Conservation (phyloP, 1,139 yeast species). For the Zygoascus hellenicus region DNA sequence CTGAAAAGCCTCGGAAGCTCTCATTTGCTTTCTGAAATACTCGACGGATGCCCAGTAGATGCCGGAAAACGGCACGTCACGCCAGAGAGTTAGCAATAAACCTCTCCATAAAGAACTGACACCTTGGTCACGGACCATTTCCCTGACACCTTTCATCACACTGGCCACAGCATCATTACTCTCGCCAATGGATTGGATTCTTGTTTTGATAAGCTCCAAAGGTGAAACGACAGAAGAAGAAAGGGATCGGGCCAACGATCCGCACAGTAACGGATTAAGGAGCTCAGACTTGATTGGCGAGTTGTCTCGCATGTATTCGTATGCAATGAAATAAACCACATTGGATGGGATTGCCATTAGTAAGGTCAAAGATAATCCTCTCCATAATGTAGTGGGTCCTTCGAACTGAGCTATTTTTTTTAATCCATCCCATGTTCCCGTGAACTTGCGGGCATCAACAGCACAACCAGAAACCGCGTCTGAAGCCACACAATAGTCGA, state of each 20-base stretch:
- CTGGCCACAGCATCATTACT: conserved; percentile 34
- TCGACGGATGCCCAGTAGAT: conserved; percentile 79
- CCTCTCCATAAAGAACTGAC: conserved; percentile 71
- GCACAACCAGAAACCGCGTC: conserved; percentile 34
- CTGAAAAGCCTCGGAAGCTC: conserved; percentile 22
- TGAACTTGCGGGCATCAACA: conserved; percentile 34
- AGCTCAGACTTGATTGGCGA: conserved; percentile 52
- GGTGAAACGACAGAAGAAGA: conserved; percentile 90
- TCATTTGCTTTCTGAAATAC: conserved; percentile 24
- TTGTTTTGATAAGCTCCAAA: conserved; percentile 75
- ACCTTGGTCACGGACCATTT: conserved; percentile 56
- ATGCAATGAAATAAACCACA: conserved; percentile 89
- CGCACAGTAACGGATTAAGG: conserved; percentile 77
- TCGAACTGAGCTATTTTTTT: conserved; percentile 59
- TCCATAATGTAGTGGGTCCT: conserved; percentile 75
- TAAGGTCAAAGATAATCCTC: conserved; percentile 79
- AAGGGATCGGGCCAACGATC: conserved; percentile 73
- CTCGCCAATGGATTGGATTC: conserved; percentile 66
- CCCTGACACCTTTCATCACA: conserved; percentile 48
- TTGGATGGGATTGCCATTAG: conserved; percentile 92
- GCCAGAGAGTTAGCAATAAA: conserved; percentile 79
- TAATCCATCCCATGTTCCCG: conserved; percentile 71
- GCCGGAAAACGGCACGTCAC: conserved; percentile 96
- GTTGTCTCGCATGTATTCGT: conserved; percentile 73
- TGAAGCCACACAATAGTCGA: conserved; percentile 37